Evolutionary conservation across 2,329 filamentous ascomycete species (phyloP), one percentile per base, ranked within the genome.

Genomic region (Cladosporium sphaerospermum): DNA sequence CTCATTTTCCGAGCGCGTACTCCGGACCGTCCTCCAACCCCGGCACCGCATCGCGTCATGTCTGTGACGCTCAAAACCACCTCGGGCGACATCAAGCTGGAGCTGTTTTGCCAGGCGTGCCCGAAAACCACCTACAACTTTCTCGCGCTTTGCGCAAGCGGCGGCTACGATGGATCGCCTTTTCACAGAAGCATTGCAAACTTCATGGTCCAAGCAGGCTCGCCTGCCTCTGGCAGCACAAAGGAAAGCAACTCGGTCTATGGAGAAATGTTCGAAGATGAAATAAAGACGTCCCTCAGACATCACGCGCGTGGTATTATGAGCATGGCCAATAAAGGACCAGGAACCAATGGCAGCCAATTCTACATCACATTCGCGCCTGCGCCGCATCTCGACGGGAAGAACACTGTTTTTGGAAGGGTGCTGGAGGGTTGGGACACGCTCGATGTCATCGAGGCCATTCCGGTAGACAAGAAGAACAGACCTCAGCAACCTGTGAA

Each of bases 301-400:
- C 93, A 97, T 75, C 95, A 91, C 1, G 90, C 90, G 47, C 89
- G 92, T 7, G 93, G 93, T 1, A 79, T 97, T 16, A 75, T 99
- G 62, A 91, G 86, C 73, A 97, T 97, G 93, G 93, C 93, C 58
- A 99, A 99, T 73, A 85, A 88, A 23, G 93, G 93, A 0, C 88
- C 89, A 11, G 83, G 95, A 69, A 96, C 92, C 41, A 97, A 97
- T 69, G 93, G 93, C 32, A 89, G 85, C 57, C 88, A 95, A 67
- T 95, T 93, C 72, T 95, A 91, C 69, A 76, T 93, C 56, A 82
- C 84, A 1, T 86, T 90, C 61, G 86, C 86, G 55, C 83, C 86
- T 59, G 86, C 88, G 23, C 81, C 86, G 36, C 89, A 93, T 71
- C 74, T 95, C 40, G 89, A 93, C 67, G 88, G 88, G 4, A 80